phyloP scores from a whole-genome alignment of 768 basidiomycete genomes.

The Rhizopogon salebrosus region DNA sequence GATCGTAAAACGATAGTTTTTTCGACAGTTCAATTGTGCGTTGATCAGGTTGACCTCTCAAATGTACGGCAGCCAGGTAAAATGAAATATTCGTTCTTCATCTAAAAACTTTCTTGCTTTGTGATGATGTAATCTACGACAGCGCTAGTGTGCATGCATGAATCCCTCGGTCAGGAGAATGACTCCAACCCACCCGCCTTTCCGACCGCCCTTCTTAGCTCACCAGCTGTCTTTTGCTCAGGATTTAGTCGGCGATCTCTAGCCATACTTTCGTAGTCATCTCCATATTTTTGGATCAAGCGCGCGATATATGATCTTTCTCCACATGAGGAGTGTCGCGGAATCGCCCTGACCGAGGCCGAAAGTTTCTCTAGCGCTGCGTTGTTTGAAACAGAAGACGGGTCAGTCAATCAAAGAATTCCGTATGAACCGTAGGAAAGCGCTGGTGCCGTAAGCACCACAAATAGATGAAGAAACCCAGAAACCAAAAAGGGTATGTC shows the following conservation, averaged over 20 bases:
- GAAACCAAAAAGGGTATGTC: neutral
- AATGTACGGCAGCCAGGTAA: no score
- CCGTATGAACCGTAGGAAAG: neutral
- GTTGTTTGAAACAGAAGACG: slow-evolving; percentile 3
- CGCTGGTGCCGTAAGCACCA: neutral
- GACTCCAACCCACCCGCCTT: slow-evolving; percentile 44
- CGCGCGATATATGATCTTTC: slow-evolving; percentile 63
- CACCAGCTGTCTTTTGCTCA: slow-evolving; percentile 80
- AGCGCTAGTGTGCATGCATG: neutral
- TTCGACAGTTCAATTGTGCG: no score
- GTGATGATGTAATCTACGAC: neutral
- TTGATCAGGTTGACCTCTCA: no score
- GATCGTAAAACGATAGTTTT: no score
- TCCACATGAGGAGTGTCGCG: slow-evolving; percentile 61
- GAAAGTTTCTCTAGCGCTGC: slow-evolving; percentile 67
- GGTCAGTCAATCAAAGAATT: neutral
- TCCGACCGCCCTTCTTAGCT: slow-evolving; percentile 59
- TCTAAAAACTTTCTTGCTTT: neutral
- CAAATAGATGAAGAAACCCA: neutral
- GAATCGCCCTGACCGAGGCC: slow-evolving; percentile 37
- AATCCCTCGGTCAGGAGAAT: slow-evolving; percentile 9
- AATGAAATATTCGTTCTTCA: neutral
- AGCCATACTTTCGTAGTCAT: slow-evolving; percentile 72
- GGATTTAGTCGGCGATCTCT: slow-evolving; percentile 74
- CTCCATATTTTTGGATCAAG: slow-evolving; percentile 65